Base-by-base conservation (phyloP, 768 basidiomycete species). In the Mycena capillaripes region DNA sequence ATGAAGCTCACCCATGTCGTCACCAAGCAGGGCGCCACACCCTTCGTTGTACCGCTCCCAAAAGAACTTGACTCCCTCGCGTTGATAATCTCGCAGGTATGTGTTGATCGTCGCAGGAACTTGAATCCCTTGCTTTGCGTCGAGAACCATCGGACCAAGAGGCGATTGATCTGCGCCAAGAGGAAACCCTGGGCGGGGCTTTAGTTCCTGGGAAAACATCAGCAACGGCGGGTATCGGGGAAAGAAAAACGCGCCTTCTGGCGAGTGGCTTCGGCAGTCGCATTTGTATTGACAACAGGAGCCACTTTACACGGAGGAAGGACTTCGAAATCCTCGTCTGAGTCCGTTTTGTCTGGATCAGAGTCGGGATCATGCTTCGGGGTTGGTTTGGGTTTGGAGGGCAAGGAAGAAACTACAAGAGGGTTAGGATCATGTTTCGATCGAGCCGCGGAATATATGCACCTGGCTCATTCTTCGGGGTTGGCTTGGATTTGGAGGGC, bases 31-130 rank as follows among this genome's bases (percentile, higher is more conserved):
- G 0, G 93, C 97, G 0, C 97, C 97, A 52, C 86, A 84, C 0
- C 86, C 88, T 74, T 92, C 84, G 32, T 85, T 81, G 78, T 93
- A 98, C 55, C 91, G 87, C 17, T 88, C 84, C 82, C 89, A 98
- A 58, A 98, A 88, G 81, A 98, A 98, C 48, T 85, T 81, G 16
- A 94, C 89, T 10, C 97, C 97, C 14, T 96, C 92, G 38, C 95
- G 87, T 77, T 99, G 97, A 77, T 99, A 99, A 38, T 91, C 90
- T 64, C 97, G 91, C n/a, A 98, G 85, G 79, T 92, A 95, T 0
- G 91, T 91, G 80, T 97, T 97, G 76, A 98, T 92, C 4, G 91
- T 80, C 9, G 84, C 87, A 3, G 94, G 93, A 25, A 95, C 88
- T 72, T 84, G 84, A 25, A 90, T 84, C 36, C 82, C 80, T 52